Evolutionary conservation across 768 basidiomycete species (phyloP).

Genomic region (Mycena maculata): DNA sequence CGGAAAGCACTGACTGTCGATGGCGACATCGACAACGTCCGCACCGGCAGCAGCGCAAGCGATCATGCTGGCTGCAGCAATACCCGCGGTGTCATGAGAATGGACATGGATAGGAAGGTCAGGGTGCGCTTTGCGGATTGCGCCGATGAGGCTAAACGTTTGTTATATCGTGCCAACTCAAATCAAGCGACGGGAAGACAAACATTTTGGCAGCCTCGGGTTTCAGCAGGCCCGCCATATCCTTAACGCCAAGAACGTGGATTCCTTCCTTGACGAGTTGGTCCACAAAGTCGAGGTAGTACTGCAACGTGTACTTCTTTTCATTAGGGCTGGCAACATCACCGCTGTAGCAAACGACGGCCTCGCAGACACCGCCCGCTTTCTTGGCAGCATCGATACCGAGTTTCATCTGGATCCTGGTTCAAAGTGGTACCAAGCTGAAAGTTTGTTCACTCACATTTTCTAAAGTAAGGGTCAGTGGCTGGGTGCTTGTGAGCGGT

Average conservation of each 20-base stretch:
- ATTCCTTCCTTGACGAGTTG: conserved; percentile 95
- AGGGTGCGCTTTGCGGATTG: conserved; percentile 95
- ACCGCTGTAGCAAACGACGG: conserved; percentile 97
- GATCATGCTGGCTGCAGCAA: conserved; percentile 97
- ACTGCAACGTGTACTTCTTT: conserved; percentile 96
- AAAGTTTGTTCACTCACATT: conserved; percentile 64
- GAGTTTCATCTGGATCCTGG: conserved; percentile 80
- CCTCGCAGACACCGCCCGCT: conserved; percentile 98
- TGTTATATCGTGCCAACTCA: conserved; percentile 10
- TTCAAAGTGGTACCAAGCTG: not conserved
- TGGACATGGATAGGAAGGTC: conserved; percentile 99
- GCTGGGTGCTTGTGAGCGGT: conserved; percentile 9
- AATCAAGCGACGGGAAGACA: conserved; percentile 42
- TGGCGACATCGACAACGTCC: conserved; percentile 97
- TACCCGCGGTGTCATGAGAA: conserved; percentile 99
- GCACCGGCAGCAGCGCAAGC: conserved; percentile 97
- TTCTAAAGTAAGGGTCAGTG: conserved; percentile 55
- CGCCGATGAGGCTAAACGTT: conserved; percentile 76
- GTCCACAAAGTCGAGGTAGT: conserved; percentile 96
- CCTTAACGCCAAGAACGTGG: conserved; percentile 97
- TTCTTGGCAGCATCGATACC: conserved; percentile 99
- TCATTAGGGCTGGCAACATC: conserved; percentile 95
- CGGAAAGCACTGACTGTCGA: conserved; percentile 83
- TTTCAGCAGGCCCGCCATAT: conserved; percentile 98
- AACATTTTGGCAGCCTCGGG: conserved; percentile 93